Evolutionary conservation across 768 basidiomycete species (phyloP), one percentile per base, ranked within the genome.

Genomic region (Leccinellum albellum): DNA sequence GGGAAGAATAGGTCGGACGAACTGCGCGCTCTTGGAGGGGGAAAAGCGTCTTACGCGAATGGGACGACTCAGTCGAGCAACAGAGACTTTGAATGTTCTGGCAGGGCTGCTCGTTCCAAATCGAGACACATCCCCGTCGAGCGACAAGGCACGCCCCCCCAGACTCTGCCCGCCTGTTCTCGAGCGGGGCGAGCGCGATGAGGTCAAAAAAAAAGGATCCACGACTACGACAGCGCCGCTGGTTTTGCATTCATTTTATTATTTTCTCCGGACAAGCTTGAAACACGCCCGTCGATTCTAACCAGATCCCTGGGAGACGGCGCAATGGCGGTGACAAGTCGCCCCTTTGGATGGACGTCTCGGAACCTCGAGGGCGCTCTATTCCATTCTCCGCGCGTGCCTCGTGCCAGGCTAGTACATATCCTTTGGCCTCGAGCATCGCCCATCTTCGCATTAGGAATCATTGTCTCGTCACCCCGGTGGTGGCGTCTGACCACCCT

Each of bases 221-320:
- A 28, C 32, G 21, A 21, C 5, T 14, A 9, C 10, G 13, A 26
- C 17, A 15, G 24, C 23, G 21, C 47, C 8, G 37, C 37, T 40
- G 37, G 40, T 40, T 40, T 40, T n/a, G n/a, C 40, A 40, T 40
- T 40, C 40, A 40, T 40, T 40, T 40, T 20, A 40, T 40, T 40
- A 40, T 20, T 40, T 40, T 40, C 8, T 20, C 40, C 40, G 40
- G 40, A 40, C 40, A 40, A 20, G 40, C 40, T 40, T 17, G 37
- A 32, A 3, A 28, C 45, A 46, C n/a, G 23, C 24, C 45, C 20
- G 20, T 48, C 44, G 35, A 26, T n/a, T 37, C 31, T 6, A 13
- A 47, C 68, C 67, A 53, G 55, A 60, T 68, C 28, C 67, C 67
- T 54, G 67, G 67, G 55, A 65, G 47, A 57, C 45, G 67, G 67